Evolutionary conservation across 2,329 filamentous ascomycete species (phyloP), one percentile per base, ranked within the genome.

Genomic region (Trichophyton simii): DNA sequence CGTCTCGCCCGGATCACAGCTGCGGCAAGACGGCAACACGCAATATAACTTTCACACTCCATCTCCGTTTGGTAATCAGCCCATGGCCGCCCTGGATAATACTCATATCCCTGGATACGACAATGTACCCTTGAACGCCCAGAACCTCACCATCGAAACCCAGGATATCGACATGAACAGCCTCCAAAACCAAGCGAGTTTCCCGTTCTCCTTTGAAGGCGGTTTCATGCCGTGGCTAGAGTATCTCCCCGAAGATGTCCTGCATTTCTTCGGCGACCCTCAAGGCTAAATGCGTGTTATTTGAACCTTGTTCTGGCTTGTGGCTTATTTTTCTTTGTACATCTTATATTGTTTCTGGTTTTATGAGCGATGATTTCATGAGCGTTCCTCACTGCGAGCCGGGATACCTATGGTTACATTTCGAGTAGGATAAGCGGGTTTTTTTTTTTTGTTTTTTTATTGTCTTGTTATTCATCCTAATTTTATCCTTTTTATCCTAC

Each of bases 131-230:
- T n/a, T 50, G n/a, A 60, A 60, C 36, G 22, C 38, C 9, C 52
- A 44, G 22, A 46, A 50, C 62, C 63, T 65, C 57, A 61, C 87
- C 64, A 88, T 91, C 65, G 84, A 89, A 69, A 87, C 83, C 63
- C 87, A 89, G 65, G 87, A 91, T 65, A 83, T 92, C 38, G 87
- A 91, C 65, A 87, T 91, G 78, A 83, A 82, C 25, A 76, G 82
- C 3, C 74, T 91, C 18, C 73, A 76, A 6, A 69, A 74, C 58
- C 72, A 73, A 41, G 69, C 72, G 44, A 67, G 71, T 1, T 72
- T 75, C 52, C 74, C 74, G 1, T 76, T 77, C 34, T 62, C 68
- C 8, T 72, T 75, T 31, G 72, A 71, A 31, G 85, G 83, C 1
- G 81, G 84, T 15, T 86, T 89, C 50, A 82, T 89, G 73, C 83